Percentiles rank a stretch among this genome's conserved stretches.
These are phyloP conservation scores for Xylaria castorea DNA, from an alignment of 495 filamentous ascomycete genomes.

Conservation along the genomic window DNA sequence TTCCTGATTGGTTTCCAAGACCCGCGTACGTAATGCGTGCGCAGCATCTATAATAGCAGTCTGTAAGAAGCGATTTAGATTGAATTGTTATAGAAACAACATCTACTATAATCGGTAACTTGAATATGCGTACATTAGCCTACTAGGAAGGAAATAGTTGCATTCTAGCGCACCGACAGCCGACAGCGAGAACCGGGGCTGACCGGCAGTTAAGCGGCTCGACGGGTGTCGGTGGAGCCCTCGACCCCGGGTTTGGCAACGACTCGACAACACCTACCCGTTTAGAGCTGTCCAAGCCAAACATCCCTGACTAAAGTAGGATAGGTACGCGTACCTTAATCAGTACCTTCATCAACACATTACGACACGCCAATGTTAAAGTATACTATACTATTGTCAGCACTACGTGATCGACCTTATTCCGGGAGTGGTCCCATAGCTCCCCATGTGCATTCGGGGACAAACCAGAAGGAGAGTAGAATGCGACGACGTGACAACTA, in stretches of 20 bases:
- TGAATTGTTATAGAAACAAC: not conserved
- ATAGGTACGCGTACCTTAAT: not conserved
- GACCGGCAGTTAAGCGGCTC: slow-evolving; percentile 25
- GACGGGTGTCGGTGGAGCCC: slow-evolving; percentile 25
- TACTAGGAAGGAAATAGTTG: not conserved
- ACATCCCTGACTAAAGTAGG: not conserved
- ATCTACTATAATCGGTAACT: not conserved
- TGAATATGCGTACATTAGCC: not conserved
- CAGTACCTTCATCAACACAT: not conserved
- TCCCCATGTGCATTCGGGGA: not conserved
- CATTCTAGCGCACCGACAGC: slow-evolving; percentile 20
- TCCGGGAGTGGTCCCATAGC: not conserved
- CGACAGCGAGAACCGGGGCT: slow-evolving; percentile 19
- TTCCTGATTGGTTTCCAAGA: slow-evolving; percentile 10
- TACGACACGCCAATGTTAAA: not conserved
- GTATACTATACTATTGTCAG: not conserved
- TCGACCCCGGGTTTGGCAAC: slow-evolving; percentile 15
- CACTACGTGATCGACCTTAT: not conserved
- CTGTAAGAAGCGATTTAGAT: not conserved
- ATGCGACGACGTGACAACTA: slow-evolving; percentile 9
- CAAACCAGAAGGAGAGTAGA: not conserved
- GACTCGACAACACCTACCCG: not conserved
- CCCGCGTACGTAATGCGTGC: slow-evolving; percentile 11
- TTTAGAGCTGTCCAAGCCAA: not conserved
- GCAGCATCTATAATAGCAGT: not conserved